Base-by-base conservation (phyloP, 108 stramenopile species). In the Nitzschia putrida region DNA sequence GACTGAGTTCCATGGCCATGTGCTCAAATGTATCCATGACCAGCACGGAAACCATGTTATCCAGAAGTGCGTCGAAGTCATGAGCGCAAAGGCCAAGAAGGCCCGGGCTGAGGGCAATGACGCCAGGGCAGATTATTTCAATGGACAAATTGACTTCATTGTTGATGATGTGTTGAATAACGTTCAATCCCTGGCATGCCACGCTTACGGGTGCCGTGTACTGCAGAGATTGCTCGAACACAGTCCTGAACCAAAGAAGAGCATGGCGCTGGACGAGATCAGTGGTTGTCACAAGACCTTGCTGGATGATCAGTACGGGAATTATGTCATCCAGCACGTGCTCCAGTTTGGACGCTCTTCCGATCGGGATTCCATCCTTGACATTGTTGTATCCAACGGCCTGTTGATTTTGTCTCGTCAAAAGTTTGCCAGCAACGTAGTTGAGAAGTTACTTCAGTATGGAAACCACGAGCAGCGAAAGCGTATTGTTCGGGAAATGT, bases 21-120 rank as follows among this genome's bases (percentile, higher is more conserved):
- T 93, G n/a, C 73, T 96, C 51, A 82, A 78, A 54, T 96, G 94
- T 66, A 96, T 98, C 26, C 96, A 97, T 53, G 97, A 98, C 68
- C 95, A 96, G 66, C 96, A 98, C 68, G 97, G 96, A 10, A 98
- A 98, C 78, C 97, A 98, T 72, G 97, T 98, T 14, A 96, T 97
- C 65, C 97, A 98, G 72, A 98, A 98, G 70, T 91, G 92, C 68
- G 87, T 98, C 53, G 95, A 98, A 77, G 89, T 93, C 2, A 84
- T 92, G 73, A 84, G 86, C 56, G 45, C 66, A 10, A 80, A 72
- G 40, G 80, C 89, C 2, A 92, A 84, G 59, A 37, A 49, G 21
- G 73, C 76, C 8, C 53, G 61, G 20, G 73, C 72, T 7, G 61
- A 50, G 20, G 84, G 79, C 43, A 78, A 85, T 21, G 78, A 80